Evolutionary conservation across 2,329 filamentous ascomycete species (phyloP).

Genomic region (Lasiodiplodia sp.): DNA sequence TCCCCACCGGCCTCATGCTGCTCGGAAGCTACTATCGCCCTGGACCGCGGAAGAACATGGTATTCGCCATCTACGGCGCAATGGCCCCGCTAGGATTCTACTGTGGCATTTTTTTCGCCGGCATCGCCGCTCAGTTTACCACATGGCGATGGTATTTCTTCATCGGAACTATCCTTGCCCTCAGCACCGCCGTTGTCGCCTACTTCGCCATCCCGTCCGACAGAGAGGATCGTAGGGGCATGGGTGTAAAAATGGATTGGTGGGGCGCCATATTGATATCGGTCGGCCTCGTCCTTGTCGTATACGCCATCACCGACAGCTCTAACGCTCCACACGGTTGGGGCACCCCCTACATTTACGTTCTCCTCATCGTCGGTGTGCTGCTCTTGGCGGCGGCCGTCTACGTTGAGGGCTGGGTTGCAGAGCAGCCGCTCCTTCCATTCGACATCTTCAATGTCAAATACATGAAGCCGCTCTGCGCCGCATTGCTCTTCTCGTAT

Average conservation of each 20-base stretch:
- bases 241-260: conserved; percentile 72
- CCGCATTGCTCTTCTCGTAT: conserved; percentile 70
- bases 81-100: conserved; percentile 65
- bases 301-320: conserved; percentile 75
- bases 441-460: conserved; percentile 70
- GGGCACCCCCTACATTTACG: conserved; percentile 71
- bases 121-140: conserved; percentile 62
- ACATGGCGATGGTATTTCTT: conserved; percentile 74
- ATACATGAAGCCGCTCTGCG: conserved; percentile 68
- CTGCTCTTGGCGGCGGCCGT: conserved; percentile 64
- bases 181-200: conserved; percentile 55
- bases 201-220: conserved; percentile 61
- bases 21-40: conserved; percentile 46
- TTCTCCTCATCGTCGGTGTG: conserved; percentile 66
- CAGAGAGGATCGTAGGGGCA: conserved; percentile 42
- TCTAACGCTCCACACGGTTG: conserved; percentile 70
- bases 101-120: conserved; percentile 70
- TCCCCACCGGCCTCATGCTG: conserved; percentile 43
- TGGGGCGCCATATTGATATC: conserved; percentile 67
- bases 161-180: conserved; percentile 64
- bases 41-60: conserved; percentile 46
- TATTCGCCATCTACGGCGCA: conserved; percentile 56
- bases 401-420: conserved; percentile 74
- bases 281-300: conserved; percentile 70
- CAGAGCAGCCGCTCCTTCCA: conserved; percentile 71